Percentiles rank a stretch among this genome's conserved stretches.
These are phyloP conservation scores for Hypomyces rosellus DNA, from an alignment of 2,329 filamentous ascomycete genomes.

Conservation along the genomic window DNA sequence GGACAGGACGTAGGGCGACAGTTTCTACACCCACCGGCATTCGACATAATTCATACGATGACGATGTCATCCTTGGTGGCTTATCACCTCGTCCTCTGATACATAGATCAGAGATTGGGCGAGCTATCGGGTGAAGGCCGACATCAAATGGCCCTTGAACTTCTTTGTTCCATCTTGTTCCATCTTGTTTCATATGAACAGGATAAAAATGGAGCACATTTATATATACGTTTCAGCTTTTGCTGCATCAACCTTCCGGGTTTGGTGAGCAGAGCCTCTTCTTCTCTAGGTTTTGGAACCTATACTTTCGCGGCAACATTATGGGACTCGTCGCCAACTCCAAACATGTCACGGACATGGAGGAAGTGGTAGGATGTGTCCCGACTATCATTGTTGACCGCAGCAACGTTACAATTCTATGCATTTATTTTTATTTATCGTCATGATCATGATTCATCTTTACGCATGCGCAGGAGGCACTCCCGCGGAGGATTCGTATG, in stretches of 20 bases:
- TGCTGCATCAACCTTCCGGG: background rate
- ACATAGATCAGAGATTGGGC: constrained; percentile 43
- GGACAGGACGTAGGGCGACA: constrained; percentile 3
- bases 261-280: background rate
- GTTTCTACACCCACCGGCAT: constrained; percentile 38
- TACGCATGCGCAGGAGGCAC: constrained; percentile 10
- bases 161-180: background rate
- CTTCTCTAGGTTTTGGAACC: background rate
- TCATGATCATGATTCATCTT: background rate
- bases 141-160: background rate
- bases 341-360: too few species aligned
- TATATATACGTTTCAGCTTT: background rate
- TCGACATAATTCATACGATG: constrained; percentile 39
- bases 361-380: too few species aligned
- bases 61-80: constrained; percentile 39
- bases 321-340: background rate
- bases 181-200: too few species aligned
- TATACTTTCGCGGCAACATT: background rate
- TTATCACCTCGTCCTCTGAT: constrained; percentile 44
- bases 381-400: background rate
- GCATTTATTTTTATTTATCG: background rate
- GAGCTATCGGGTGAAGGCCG: constrained; percentile 44
- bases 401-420: background rate
- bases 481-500: constrained; percentile 13
- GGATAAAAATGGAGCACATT: background rate